Evolutionary conservation across 805 yeast species (phyloP), one percentile per base, ranked within the genome.

Genomic region (Wickerhamomyces canadensis): DNA sequence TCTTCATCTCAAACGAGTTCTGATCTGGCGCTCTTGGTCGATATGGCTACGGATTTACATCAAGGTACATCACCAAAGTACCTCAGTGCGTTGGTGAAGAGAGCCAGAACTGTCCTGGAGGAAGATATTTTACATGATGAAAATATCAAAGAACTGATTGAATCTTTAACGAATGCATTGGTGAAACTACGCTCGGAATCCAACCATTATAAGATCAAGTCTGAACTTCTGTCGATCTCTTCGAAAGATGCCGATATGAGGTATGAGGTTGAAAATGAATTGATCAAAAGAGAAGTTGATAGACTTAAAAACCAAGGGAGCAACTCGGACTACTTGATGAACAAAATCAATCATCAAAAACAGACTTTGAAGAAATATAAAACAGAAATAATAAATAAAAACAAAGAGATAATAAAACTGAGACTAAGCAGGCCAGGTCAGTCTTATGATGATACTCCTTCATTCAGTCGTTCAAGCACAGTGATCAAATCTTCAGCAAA

Each of bases 241-340:
- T 48, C 67, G 14, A 62, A 62, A 30, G 75, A 70, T 41, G 61
- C 62, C 10, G 64, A 63, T 29, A 71, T 65, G 55, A 52, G 76
- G 15, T 60, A 61, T 39, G 72, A 70, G 44, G 78, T 72, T 14
- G 78, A 72, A 45, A 61, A 58, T 34, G 62, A 56, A 34, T 50
- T 72, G n/a, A 58, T 60, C 30, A 63, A 68, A 47, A 60, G 72
- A 24, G 73, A 70, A 47, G 66, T 70, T n/a, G 72, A 72, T 42
- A 55, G 64, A 34, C 52, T 71, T 30, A 57, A 62, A 26, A 34
- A 43, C 3, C 55, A 54, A 34, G 38, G 55, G 53, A 40, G 56
- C 12, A 64, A 60, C 27, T 52, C 58, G 33, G 62, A 59, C 19
- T 55, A 54, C 14, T 57, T 70, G 11, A 55, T 65, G 41, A 54